Conservation (phyloP, 495 filamentous ascomycete species). For the Hyaloscypha bicolor region DNA sequence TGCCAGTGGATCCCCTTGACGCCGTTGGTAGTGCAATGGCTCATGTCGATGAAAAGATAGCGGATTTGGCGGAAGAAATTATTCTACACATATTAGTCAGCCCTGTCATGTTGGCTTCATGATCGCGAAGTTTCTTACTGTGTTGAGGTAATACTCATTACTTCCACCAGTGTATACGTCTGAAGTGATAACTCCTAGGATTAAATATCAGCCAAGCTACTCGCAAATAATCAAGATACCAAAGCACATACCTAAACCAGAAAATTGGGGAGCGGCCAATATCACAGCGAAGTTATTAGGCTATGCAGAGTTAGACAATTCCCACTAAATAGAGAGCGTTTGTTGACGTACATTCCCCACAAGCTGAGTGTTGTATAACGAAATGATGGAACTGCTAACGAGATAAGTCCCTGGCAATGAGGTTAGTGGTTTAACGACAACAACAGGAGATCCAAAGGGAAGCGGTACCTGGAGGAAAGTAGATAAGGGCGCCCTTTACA, state of each 20-base stretch:
- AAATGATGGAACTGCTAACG: conserved; percentile 67
- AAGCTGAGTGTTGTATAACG: conserved; percentile 81
- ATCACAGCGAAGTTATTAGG: conserved; percentile 33
- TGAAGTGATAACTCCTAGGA: background rate
- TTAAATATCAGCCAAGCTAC: background rate
- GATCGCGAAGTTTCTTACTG: background rate
- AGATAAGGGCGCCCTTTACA: conserved; percentile 70
- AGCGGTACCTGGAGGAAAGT: conserved; percentile 82
- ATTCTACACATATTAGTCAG: conserved; percentile 26
- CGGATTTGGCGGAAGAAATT: conserved; percentile 48
- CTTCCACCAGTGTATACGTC: background rate
- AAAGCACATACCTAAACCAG: conserved; percentile 12
- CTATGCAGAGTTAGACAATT: conserved; percentile 11
- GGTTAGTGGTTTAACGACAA: background rate
- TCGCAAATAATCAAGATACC: background rate
- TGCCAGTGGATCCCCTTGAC: conserved; percentile 44
- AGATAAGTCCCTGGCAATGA: conserved; percentile 31
- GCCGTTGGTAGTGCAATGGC: conserved; percentile 4
- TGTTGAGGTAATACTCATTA: background rate
- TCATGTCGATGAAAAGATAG: conserved; percentile 45
- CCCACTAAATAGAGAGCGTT: background rate
- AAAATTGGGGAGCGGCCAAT: background rate
- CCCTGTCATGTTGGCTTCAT: background rate
- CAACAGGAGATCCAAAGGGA: conserved; percentile 22
- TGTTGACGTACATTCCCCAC: conserved; percentile 61